Evolutionary conservation across 192 early-diverging fungal genomes (phyloP).

Genomic region (Rhizophagus clarus): DNA sequence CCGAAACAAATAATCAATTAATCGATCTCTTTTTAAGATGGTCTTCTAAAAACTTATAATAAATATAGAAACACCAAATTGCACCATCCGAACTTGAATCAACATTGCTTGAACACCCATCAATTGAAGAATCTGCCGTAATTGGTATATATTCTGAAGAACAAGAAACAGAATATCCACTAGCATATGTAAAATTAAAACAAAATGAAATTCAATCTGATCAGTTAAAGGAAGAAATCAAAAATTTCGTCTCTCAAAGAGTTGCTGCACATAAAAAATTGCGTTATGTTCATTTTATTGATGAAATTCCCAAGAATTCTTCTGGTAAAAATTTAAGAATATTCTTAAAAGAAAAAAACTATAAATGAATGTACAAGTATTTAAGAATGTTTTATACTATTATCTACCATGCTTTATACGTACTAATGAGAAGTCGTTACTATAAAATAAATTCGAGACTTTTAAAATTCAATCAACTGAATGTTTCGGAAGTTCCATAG

Average conservation of each 20-base stretch:
- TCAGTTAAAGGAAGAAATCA: slow-evolving; percentile 45
- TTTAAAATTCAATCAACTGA: no score
- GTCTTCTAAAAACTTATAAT: no score
- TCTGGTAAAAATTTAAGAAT: slow-evolving; percentile 84
- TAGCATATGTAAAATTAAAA: slow-evolving; percentile 71
- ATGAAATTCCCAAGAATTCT: slow-evolving; percentile 73
- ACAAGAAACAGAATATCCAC: slow-evolving; percentile 75
- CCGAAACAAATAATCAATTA: slow-evolving; percentile 23
- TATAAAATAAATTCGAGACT: no score
- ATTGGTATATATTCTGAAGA: slow-evolving; percentile 64
- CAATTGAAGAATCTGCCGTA: slow-evolving; percentile 70
- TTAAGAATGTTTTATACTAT: no score
- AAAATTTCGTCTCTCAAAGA: slow-evolving; percentile 57
- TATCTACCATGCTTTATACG: no score
- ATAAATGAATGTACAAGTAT: slow-evolving; percentile 17
- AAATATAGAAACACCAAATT: slow-evolving; percentile 60
- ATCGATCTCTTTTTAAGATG: not conserved
- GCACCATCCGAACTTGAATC: slow-evolving; percentile 89
- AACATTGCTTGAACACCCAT: slow-evolving; percentile 66
- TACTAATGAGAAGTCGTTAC: no score
- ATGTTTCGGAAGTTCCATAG: no score
- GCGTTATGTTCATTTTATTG: slow-evolving; percentile 72
- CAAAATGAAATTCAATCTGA: slow-evolving; percentile 45
- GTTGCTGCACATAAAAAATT: slow-evolving; percentile 77
- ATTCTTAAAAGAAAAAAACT: slow-evolving; percentile 54